Percentiles rank a stretch among this genome's conserved stretches.
Evolutionary conservation across 306 rosid species (phyloP).

Genomic region (Vigna hirtella): DNA sequence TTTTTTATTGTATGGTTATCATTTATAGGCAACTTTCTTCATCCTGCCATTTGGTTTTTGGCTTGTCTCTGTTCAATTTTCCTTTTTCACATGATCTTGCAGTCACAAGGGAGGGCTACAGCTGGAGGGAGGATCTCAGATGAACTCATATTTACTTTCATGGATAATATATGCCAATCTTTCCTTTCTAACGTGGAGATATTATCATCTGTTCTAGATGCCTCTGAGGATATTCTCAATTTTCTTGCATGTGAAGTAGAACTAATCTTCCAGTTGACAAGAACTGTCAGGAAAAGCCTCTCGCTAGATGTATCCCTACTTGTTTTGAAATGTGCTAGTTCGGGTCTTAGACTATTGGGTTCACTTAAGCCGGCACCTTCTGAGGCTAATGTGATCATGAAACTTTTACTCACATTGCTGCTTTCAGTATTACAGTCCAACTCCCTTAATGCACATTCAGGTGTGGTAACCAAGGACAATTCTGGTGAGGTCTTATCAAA

Average conservation of each 20-base stretch:
- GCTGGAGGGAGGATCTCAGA: constrained; percentile 52
- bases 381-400: constrained; percentile 57
- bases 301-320: constrained; percentile 57
- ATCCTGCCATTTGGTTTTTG: constrained; percentile 1
- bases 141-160: constrained; percentile 59
- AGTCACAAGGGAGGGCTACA: constrained; percentile 56
- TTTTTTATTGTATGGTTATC: constrained; percentile 35
- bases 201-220: constrained; percentile 60
- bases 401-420: constrained; percentile 69
- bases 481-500: constrained; percentile 64
- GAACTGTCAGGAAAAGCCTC: constrained; percentile 59
- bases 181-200: constrained; percentile 67
- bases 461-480: constrained; percentile 48
- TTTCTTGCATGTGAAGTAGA: constrained; percentile 78
- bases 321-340: constrained; percentile 69
- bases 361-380: constrained; percentile 61
- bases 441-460: constrained; percentile 48
- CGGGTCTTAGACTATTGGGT: constrained; percentile 71
- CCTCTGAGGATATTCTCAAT: constrained; percentile 64
- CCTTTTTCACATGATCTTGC: constrained; percentile 52
- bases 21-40: background rate
- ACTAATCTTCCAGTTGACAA: constrained; percentile 64
- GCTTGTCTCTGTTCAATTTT: constrained; percentile 34
- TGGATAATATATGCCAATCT: constrained; percentile 69
- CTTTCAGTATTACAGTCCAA: constrained; percentile 72